Evolutionary conservation across 805 yeast species (phyloP).

Genomic region (Candida orba): DNA sequence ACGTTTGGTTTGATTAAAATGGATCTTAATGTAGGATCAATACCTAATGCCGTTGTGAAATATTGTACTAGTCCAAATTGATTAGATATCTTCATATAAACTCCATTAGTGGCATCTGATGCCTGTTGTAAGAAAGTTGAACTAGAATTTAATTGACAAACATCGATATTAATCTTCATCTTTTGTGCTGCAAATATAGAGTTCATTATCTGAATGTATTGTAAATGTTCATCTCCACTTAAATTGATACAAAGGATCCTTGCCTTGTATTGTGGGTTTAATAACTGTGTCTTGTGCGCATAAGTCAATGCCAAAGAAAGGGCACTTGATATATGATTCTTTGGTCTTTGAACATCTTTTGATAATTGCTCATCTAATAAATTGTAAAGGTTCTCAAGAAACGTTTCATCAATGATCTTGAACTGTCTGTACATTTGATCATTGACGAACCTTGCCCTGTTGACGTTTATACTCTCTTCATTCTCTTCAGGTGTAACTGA

Average conservation of each 20-base stretch:
- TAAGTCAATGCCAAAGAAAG: slow-evolving; percentile 76
- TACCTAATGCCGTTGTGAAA: slow-evolving; percentile 70
- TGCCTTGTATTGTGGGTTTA: slow-evolving; percentile 47
- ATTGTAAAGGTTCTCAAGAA: slow-evolving; percentile 49
- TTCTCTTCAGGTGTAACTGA: slow-evolving; percentile 11
- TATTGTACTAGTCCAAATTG: slow-evolving; percentile 80
- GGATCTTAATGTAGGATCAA: slow-evolving; percentile 79
- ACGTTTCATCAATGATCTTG: slow-evolving; percentile 65
- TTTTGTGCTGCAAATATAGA: slow-evolving; percentile 94
- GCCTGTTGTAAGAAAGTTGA: slow-evolving; percentile 93
- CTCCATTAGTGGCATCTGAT: slow-evolving; percentile 89
- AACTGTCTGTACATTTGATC: slow-evolving; percentile 81
- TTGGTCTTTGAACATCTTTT: slow-evolving; percentile 26
- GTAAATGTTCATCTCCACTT: slow-evolving; percentile 67
- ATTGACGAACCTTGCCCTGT: slow-evolving; percentile 27
- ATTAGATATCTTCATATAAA: slow-evolving; percentile 61
- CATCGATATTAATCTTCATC: slow-evolving; percentile 82
- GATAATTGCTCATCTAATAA: slow-evolving; percentile 20
- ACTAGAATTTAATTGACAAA: slow-evolving; percentile 67
- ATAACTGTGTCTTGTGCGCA: slow-evolving; percentile 49
- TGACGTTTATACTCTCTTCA: slow-evolving; percentile 1
- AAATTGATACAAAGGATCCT: slow-evolving; percentile 57
- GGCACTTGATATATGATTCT: slow-evolving; percentile 53
- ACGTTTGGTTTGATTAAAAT: slow-evolving; percentile 75
- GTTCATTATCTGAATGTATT: slow-evolving; percentile 92